Percentiles rank a stretch among this genome's conserved stretches.
These are phyloP conservation scores for Chimonanthus salicifolius DNA, from an alignment of 164 flowering plant genomes.

Conservation along the genomic window DNA sequence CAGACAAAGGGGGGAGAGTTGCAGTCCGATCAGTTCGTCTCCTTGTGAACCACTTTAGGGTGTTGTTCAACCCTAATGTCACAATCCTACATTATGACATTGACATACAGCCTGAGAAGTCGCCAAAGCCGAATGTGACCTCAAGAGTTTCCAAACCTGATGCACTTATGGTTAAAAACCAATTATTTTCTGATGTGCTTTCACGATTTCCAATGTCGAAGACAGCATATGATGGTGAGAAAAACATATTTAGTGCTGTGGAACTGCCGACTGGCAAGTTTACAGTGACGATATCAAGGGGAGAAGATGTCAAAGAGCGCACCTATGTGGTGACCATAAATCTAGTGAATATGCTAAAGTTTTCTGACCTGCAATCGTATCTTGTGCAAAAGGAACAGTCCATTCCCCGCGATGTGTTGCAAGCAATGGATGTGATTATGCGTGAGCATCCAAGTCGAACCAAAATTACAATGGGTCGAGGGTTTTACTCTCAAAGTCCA, in stretches of 20 bases:
- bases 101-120: conserved; percentile 25
- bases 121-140: conserved; percentile 16
- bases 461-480: conserved; percentile 35
- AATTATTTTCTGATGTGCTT: conserved; percentile 26
- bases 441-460: conserved; percentile 49
- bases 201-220: conserved; percentile 20
- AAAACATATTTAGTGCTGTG: conserved; percentile 53
- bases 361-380: conserved; percentile 39
- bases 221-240: conserved; percentile 65
- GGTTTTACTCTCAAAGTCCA: conserved; percentile 26
- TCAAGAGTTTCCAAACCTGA: conserved; percentile 30
- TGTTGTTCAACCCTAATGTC: conserved; percentile 24
- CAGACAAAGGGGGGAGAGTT: conserved; percentile 38
- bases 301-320: conserved; percentile 23
- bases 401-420: conserved; percentile 56
- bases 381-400: conserved; percentile 15
- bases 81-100: conserved; percentile 42
- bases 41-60: conserved; percentile 47
- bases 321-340: conserved; percentile 33
- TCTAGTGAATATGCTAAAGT: conserved; percentile 35
- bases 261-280: conserved; percentile 39
- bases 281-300: conserved; percentile 35
- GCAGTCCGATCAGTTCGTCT: conserved; percentile 9
- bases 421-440: conserved; percentile 71
- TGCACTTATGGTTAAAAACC: conserved; percentile 24